Evolutionary conservation across 495 filamentous ascomycete species (phyloP).

Genomic region (Friedmanniomyces simplex): DNA sequence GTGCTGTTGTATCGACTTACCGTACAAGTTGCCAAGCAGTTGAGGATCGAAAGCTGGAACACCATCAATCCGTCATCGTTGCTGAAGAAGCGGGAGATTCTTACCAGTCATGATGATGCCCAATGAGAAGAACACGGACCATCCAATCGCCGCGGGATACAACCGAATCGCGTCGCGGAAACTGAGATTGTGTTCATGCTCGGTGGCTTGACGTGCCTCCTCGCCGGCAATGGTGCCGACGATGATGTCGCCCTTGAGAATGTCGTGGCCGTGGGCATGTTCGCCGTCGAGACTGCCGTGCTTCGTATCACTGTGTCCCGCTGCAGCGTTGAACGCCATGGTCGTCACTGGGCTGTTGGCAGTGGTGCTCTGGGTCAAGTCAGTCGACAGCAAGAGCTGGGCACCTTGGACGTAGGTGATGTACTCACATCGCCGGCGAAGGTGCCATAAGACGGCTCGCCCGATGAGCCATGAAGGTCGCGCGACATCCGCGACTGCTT

Average conservation of each 20-base stretch:
- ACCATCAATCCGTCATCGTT: background rate
- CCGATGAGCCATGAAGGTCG: background rate
- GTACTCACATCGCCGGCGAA: background rate
- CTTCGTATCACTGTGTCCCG: background rate
- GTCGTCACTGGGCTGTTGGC: background rate
- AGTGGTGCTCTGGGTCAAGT: background rate
- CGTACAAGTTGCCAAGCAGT: constrained; percentile 26
- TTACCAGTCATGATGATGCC: constrained; percentile 13
- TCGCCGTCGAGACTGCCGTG: constrained; percentile 5
- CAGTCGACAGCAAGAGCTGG: background rate
- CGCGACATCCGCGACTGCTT: background rate
- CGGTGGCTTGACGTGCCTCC: constrained; percentile 19
- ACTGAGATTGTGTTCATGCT: constrained; percentile 26
- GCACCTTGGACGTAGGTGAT: background rate
- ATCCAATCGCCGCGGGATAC: constrained; percentile 47
- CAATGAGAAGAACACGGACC: constrained; percentile 17
- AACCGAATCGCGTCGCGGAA: constrained; percentile 31
- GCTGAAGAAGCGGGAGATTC: background rate
- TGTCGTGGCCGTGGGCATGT: constrained; percentile 18
- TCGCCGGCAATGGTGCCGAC: constrained; percentile 13
- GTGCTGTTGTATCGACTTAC: background rate
- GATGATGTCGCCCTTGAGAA: constrained; percentile 17
- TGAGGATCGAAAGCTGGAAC: constrained; percentile 20
- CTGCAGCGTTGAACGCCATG: background rate
- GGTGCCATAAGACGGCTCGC: constrained; percentile 5